Evolutionary conservation across 2,329 filamentous ascomycete species (phyloP).

Genomic region (Diaporthe amygdali): DNA sequence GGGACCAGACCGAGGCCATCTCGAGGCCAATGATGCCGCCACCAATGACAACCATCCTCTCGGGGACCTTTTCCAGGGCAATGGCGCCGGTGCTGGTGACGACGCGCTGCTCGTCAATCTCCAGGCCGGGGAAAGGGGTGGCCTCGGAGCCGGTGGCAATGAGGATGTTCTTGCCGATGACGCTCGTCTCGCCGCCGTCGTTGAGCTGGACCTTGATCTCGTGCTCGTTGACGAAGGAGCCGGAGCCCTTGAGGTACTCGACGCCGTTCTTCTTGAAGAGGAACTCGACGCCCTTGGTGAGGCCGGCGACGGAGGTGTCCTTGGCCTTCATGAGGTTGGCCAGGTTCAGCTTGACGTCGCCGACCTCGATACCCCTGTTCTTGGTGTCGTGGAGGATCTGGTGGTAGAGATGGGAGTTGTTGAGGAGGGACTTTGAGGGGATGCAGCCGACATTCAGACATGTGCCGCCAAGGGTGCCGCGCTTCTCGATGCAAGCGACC

Average conservation of each 20-base stretch:
- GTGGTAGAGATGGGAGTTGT: slow-evolving; percentile 99
- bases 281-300: slow-evolving; percentile 98
- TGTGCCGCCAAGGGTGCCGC: slow-evolving; percentile 91
- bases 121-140: slow-evolving; percentile 93
- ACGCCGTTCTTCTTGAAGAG: slow-evolving; percentile 99
- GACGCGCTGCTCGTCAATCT: slow-evolving; percentile 97
- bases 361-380: slow-evolving; percentile 95
- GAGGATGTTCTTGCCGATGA: slow-evolving; percentile 95
- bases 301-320: slow-evolving; percentile 82
- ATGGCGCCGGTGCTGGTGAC: slow-evolving; percentile 96
- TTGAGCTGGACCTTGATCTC: slow-evolving; percentile 89
- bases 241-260: slow-evolving; percentile 95
- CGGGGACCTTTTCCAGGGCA: slow-evolving; percentile 85
- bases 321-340: slow-evolving; percentile 98
- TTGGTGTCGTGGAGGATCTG: slow-evolving; percentile 97
- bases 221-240: slow-evolving; percentile 85
- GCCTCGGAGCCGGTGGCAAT: slow-evolving; percentile 96
- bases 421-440: slow-evolving; percentile 98
- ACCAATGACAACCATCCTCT: slow-evolving; percentile 96
- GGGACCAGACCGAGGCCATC: slow-evolving; percentile 98
- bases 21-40: slow-evolving; percentile 98
- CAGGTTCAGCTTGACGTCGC: slow-evolving; percentile 96
- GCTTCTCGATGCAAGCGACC: slow-evolving; percentile 99
- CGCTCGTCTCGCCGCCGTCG: slow-evolving; percentile 87
- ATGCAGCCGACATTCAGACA: slow-evolving; percentile 99